Evolutionary conservation across 164 flowering plant genomes (phyloP), one percentile per base, ranked within the genome.

Genomic region (Vitis rupestris): DNA sequence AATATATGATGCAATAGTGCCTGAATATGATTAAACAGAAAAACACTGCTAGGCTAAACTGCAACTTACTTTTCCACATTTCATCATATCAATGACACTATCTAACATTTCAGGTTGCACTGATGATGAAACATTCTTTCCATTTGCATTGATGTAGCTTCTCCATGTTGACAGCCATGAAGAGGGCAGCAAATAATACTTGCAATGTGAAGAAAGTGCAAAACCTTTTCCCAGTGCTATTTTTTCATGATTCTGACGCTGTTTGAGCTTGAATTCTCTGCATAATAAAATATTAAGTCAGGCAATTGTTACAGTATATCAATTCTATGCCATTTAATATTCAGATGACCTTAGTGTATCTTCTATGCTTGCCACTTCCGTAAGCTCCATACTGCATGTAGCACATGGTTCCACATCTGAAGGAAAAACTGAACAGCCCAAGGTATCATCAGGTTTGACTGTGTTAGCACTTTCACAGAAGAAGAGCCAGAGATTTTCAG

Each of bases 241-340:
- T 66, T 86, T 93, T 84, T 95, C 98, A 80, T 95, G 99, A 75
- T 77, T 89, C 71, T 89, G 88, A 15, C 97, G 92, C 75, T 95
- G 95, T 66, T 85, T 90, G 59, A 86, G 71, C 85, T 89, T 95
- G 62, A 78, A 75, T 55, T 74, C 84, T 79, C 99, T 95, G 90
- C 83, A 85, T 51, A 65, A 87, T 67, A 17, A 51, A 76, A 71
- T 44, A 4, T 19, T 23, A 44, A 70, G 74, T 79, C 73, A 86
- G 75, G 70, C 58, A 64, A 59, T 13, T 29, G 37, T 57, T 13
- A 23, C 64, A 47, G n/a, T 11, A 62, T 44, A 65, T 48, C 29
- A 68, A 12, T n/a, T n/a, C 13, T 63, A 63, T 64, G 10, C n/a
- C 58, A 7, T 61, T 52, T 66, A 17, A 67, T 13, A 15, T 30